Evolutionary conservation across 345 rosid species (phyloP), one percentile per base, ranked within the genome.

Genomic region (Conringia planisiliqua): DNA sequence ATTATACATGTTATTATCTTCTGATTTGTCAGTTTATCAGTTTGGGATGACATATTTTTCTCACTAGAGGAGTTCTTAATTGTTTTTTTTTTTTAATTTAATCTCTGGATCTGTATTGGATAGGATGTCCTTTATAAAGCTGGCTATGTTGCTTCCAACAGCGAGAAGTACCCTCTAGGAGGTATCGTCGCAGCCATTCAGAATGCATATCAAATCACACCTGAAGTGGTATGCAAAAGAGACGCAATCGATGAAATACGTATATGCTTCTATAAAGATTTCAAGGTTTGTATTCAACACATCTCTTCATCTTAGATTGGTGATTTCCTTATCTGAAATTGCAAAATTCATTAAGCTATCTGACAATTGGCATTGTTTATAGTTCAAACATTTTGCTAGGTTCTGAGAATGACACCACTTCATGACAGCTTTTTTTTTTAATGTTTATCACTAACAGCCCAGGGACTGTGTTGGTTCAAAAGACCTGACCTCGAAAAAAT

Each of bases 101-200:
- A 39, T 54, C 20, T 68, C 56, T 76, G 42, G 16, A 35, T 54
- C 10, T 59, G 52, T 50, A n/a, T 70, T 65, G 52, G 33, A 47
- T 35, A 94, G 98, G 83, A 78, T 81, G 88, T 89, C 71, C 86
- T 94, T 75, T 76, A 66, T 83, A 82, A 94, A 82, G 97, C 88
- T 46, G 98, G 98, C 72, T 94, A 91, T 75, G 79, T 86, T 79
- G 91, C 97, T 75, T 94, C 98, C 65, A 88, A 87, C 77, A 83
- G 87, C 14, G 97, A 91, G 51, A 91, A 84, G 67, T 94, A 94
- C 80, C 98, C 98, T 64, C 85, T 89, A 44, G 96, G 96, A 70
- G 97, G 98, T 43, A 80, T 94, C 18, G 72, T 94, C 43, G 81
- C 96, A 80, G 93, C 94, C 46, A 88, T 94, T 79, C 87, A 91